Evolutionary conservation across 768 basidiomycete genomes (phyloP).

Genomic region (Tubosaeta brunneosetosa): DNA sequence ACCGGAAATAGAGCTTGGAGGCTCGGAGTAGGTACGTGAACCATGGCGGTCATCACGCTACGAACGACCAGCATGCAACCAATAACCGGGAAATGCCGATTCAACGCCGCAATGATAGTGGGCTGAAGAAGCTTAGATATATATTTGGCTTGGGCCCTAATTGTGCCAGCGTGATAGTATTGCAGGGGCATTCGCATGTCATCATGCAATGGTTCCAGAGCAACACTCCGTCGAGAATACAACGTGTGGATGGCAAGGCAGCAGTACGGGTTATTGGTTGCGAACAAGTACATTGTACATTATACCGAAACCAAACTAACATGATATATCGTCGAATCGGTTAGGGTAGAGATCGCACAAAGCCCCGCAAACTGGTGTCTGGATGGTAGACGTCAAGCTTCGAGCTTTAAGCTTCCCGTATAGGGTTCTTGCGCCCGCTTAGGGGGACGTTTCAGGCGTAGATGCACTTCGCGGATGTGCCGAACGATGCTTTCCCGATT

Average conservation of each 20-base stretch:
- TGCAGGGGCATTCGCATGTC: neutral
- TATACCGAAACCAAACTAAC: neutral
- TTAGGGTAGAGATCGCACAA: neutral
- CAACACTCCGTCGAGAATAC: neutral
- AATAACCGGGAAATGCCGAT: slow-evolving; percentile 16
- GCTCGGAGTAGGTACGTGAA: neutral
- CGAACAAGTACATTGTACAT: neutral
- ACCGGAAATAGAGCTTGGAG: slow-evolving; percentile 1
- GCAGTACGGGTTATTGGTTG: neutral
- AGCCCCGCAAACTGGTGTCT: neutral
- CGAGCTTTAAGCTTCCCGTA: neutral
- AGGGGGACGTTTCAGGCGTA: slow-evolving; percentile 5
- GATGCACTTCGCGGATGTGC: slow-evolving; percentile 15
- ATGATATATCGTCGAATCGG: neutral
- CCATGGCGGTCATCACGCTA: neutral
- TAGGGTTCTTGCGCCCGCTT: neutral
- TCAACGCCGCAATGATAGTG: slow-evolving; percentile 9
- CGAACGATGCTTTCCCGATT: slow-evolving; percentile 21
- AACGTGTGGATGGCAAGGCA: neutral
- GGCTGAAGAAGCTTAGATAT: neutral
- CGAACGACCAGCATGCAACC: slow-evolving; percentile 3
- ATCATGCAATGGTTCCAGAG: neutral
- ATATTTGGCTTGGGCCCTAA: neutral
- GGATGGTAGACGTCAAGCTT: neutral
- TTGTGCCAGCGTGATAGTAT: neutral